Evolutionary conservation across 2,329 filamentous ascomycete genomes (phyloP), one percentile per base, ranked within the genome.

Genomic region (Penicillium sp.): DNA sequence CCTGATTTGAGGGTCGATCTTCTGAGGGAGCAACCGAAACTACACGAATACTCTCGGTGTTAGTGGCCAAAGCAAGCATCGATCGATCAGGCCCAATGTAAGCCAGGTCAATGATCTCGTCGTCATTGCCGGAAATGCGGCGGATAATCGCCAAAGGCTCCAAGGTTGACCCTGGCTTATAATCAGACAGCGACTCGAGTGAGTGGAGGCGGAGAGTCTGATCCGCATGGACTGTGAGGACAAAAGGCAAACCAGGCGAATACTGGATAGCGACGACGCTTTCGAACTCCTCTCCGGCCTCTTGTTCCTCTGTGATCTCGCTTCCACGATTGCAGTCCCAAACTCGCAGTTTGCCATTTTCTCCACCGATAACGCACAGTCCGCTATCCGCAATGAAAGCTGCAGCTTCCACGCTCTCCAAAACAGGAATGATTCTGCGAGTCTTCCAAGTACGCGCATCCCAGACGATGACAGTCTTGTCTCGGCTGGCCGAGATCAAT

Each of bases 381-480:
- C 79, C 80, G 29, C 90, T 90, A 31, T 85, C 80, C 20, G 83
- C 81, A 14, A 95, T 69, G 68, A 97, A 97, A 0, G 91, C 91
- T 10, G 87, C 89, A 4, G 86, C 84, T 73, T 99, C 94, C 31
- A 97, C 81, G 35, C 89, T 85, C 73, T 99, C 94, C 35, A 95
- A 80, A 20, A 92, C 89, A 13, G 91, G 92, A 40, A 94, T 86
- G 0, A 95, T 88, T 59, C 88, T 89, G 62, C 87, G 83, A 42
- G 86, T 78, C 74, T 92, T 93, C 92, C 94, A 99, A 22, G 87
- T 91, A 61, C 79, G 84, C 20, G 89, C 83, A 74, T 96, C 89
- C 93, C 94, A 99, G 74, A 95, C 83, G 60, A 94, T 94, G 53
- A 94, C 84, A 0, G 94, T 97, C 78, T 96, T 95, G 77, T 99